Percentiles rank a stretch among this genome's conserved stretches.
These are phyloP conservation scores for Ceratonia siliqua DNA, from an alignment of 306 rosid species.

Conservation along the genomic window DNA sequence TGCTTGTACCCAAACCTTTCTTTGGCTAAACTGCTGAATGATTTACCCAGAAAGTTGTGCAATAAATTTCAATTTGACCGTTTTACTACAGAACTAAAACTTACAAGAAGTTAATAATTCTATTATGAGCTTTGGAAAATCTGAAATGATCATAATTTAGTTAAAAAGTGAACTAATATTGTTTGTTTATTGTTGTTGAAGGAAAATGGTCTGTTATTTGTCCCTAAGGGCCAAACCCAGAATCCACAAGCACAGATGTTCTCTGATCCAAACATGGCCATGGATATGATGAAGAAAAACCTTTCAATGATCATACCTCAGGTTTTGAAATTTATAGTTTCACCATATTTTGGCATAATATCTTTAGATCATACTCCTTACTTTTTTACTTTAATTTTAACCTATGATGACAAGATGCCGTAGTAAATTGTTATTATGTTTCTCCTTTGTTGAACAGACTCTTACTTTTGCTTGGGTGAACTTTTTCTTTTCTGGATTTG, in stretches of 20 bases:
- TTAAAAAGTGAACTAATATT: constrained; percentile 27
- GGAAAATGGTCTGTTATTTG: constrained; percentile 89
- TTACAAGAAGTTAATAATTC: constrained; percentile 12
- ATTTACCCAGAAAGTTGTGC: neutral
- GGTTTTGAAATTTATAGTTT: constrained; percentile 47
- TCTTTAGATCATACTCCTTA: constrained; percentile 13
- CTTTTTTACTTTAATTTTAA: neutral
- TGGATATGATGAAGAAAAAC: constrained; percentile 99
- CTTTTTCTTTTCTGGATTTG: constrained; percentile 99
- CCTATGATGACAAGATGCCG: constrained; percentile 2
- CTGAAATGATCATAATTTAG: constrained; percentile 7
- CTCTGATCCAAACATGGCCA: constrained; percentile 99
- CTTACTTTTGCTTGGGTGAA: constrained; percentile 99
- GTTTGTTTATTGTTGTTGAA: constrained; percentile 34
- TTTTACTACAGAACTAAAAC: neutral
- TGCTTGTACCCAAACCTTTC: neutral
- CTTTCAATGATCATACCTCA: constrained; percentile 98
- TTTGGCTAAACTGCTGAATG: neutral
- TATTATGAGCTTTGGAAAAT: constrained; percentile 1
- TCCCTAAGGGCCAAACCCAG: constrained; percentile 87
- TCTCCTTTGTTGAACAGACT: constrained; percentile 64
- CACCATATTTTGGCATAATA: constrained; percentile 6
- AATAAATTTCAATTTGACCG: constrained; percentile 7
- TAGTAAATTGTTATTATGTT: constrained; percentile 23
- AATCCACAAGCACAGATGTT: constrained; percentile 98